A percentile compares a stretch with the other conserved stretches of the same genome.
Conservation (phyloP, 2,329 filamentous ascomycete species). For the Thyridium curvatum region DNA sequence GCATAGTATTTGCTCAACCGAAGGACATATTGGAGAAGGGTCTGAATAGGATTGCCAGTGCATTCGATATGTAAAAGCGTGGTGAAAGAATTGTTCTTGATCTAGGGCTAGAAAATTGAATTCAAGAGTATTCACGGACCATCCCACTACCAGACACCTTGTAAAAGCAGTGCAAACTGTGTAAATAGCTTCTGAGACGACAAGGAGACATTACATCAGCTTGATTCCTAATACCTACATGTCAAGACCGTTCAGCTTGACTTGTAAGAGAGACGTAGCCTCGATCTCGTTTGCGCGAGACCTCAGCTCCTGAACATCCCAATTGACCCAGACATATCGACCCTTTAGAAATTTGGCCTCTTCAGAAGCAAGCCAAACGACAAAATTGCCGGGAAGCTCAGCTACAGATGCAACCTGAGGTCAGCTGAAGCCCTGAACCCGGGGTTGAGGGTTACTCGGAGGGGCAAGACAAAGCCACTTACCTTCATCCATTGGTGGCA, state of each 20-base stretch:
- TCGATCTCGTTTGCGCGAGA: slow-evolving; percentile 1
- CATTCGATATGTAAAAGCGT: too few species aligned
- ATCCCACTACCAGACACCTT: too few species aligned
- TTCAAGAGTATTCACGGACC: too few species aligned
- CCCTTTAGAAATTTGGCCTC: slow-evolving; percentile 11
- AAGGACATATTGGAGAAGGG: too few species aligned
- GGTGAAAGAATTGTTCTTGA: too few species aligned
- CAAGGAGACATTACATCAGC: too few species aligned
- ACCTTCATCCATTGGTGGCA: slow-evolving; percentile 1
- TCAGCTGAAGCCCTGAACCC: not conserved
- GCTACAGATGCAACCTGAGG: slow-evolving; percentile 1
- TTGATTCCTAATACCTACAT: too few species aligned
- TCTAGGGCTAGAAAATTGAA: too few species aligned
- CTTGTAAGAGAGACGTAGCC: not conserved
- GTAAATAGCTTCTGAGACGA: too few species aligned
- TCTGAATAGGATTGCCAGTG: too few species aligned
- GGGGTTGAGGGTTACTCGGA: not conserved
- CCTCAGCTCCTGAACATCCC: slow-evolving; percentile 9
- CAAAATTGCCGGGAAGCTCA: slow-evolving; percentile 9
- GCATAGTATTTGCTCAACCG: too few species aligned
- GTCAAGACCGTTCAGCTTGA: not conserved
- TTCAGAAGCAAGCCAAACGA: slow-evolving; percentile 10
- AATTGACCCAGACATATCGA: slow-evolving; percentile 10
- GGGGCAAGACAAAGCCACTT: not conserved
- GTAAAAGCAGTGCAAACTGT: too few species aligned